phyloP scores from a whole-genome alignment of 192 early-diverging fungal genomes.

The Backusella macrospora region DNA sequence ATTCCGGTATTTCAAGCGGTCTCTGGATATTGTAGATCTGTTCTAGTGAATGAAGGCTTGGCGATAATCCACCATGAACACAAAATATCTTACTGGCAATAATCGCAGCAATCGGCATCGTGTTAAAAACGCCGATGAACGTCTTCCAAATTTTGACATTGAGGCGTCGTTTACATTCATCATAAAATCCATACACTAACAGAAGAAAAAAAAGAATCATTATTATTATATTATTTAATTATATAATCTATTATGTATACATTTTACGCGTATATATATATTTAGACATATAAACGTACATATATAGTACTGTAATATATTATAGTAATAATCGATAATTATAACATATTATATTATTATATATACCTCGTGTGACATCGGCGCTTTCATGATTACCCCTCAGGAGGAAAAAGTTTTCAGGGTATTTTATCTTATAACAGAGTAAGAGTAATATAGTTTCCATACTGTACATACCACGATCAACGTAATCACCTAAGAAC shows the following conservation, averaged over 20 bases:
- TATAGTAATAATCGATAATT: neutral
- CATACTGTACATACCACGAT: conserved; percentile 92
- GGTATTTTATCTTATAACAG: conserved; percentile 96
- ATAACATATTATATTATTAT: neutral
- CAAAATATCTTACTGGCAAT: conserved; percentile 94
- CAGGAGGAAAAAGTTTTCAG: conserved; percentile 94
- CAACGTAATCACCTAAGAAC: conserved; percentile 96
- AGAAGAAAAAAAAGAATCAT: conserved; percentile 23
- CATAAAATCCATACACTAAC: conserved; percentile 93
- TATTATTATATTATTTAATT: too few relatives aligned
- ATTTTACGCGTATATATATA: too few relatives aligned
- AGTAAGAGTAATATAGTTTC: conserved; percentile 94
- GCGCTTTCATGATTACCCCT: conserved; percentile 97
- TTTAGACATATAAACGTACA: neutral
- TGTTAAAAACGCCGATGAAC: conserved; percentile 91
- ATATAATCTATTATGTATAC: too few relatives aligned
- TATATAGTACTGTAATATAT: neutral
- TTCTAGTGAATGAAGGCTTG: conserved; percentile 76
- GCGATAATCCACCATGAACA: conserved; percentile 93
- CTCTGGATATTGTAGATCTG: conserved; percentile 80
- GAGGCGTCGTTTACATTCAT: conserved; percentile 92
- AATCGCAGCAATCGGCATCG: conserved; percentile 87
- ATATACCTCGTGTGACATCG: conserved; percentile 79
- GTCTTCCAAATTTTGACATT: conserved; percentile 90
- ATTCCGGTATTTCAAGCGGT: conserved; percentile 91